Base-by-base conservation (phyloP, 768 basidiomycete genomes). In the Kockovaella imperatae region DNA sequence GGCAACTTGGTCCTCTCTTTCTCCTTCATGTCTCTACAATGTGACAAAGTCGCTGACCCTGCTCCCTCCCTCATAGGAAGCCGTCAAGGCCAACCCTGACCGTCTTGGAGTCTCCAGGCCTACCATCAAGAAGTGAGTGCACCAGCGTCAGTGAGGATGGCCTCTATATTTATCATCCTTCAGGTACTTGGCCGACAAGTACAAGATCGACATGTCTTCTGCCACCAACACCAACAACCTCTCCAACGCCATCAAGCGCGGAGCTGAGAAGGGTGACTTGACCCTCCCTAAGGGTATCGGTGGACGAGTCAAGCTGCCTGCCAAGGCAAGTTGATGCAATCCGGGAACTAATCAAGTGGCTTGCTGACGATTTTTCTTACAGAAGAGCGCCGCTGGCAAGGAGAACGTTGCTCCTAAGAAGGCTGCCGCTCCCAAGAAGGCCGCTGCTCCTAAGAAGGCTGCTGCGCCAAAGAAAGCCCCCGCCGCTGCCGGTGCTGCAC, bases 181-280 rank as follows among this genome's bases (percentile, higher is more conserved):
- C 26, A 90, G 87, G 76, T 95, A 74, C 71, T 83, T 95, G 47
- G 87, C 88, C 73, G 76, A 79, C 49, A 80, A 77, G 60, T 95
- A 90, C 77, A 81, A 82, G 62, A 75, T 95, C 47, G 79, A 82
- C 59, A 83, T 89, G 54, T 83, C 82, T 44, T 76, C 83, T 50
- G 65, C 67, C n/a, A 79, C 86, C 18, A 87, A 90, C 73, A 78
- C 75, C 61, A 80, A 78, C 36, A 83, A 86, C 73, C 78, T 96
- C 60, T 79, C 83, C 51, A 81, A 77, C 57, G 88, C 90, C 46
- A 83, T 97, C 67, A 74, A 79, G 45, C 74, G 77, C n/a, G 89
- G 91, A 46, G 80, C 79, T 29, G 84, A 89, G 65, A 87, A 85
- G 71, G 81, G 82, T 45, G 74, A 83, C 56, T 91, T 97, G 71